Evolutionary conservation across 2,329 filamentous ascomycete species (phyloP).

Genomic region (Arthrinium puccinioides): DNA sequence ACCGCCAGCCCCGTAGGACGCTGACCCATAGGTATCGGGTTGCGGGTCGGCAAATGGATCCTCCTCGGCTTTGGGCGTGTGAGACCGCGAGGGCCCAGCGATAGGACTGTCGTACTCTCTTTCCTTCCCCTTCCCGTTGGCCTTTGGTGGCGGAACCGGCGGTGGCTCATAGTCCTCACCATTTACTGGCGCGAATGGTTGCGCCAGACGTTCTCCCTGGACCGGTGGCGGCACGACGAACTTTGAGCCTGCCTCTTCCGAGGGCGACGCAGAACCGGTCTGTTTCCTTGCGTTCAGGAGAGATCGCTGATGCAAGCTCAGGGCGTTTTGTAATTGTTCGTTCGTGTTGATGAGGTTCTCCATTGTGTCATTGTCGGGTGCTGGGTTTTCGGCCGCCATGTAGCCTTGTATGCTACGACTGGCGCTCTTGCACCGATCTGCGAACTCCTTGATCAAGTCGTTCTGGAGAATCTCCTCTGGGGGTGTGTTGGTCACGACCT

Average conservation of each 20-base stretch:
- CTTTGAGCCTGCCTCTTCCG: conserved; percentile 6
- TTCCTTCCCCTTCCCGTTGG: conserved; percentile 24
- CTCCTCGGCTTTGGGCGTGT: conserved; percentile 18
- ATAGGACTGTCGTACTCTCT: conserved; percentile 13
- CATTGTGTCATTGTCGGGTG: conserved; percentile 90
- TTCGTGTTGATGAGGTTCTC: conserved; percentile 90
- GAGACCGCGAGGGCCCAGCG: conserved; percentile 20
- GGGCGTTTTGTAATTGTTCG: conserved; percentile 76
- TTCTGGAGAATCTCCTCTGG: conserved; percentile 68
- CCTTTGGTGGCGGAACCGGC: conserved; percentile 15
- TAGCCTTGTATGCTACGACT: conserved; percentile 78
- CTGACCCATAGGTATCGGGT: conserved; percentile 5
- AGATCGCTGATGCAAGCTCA: conserved; percentile 79
- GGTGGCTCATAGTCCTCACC: conserved; percentile 20
- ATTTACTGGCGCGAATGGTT: conserved; percentile 1
- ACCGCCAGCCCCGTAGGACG: conserved; percentile 10
- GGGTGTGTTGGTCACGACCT: conserved; percentile 82
- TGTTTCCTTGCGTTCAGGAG: conserved; percentile 57
- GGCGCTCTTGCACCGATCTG: conserved; percentile 75
- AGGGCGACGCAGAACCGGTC: conserved; percentile 28
- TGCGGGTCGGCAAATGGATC: conserved; percentile 29
- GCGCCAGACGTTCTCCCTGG: no score
- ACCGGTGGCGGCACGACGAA: conserved; percentile 2
- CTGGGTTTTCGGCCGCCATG: conserved; percentile 70
- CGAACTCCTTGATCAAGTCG: conserved; percentile 90